Evolutionary conservation across 1,284 basidiomycete species (phyloP).

Genomic region (Apiotrichum montevideense): DNA sequence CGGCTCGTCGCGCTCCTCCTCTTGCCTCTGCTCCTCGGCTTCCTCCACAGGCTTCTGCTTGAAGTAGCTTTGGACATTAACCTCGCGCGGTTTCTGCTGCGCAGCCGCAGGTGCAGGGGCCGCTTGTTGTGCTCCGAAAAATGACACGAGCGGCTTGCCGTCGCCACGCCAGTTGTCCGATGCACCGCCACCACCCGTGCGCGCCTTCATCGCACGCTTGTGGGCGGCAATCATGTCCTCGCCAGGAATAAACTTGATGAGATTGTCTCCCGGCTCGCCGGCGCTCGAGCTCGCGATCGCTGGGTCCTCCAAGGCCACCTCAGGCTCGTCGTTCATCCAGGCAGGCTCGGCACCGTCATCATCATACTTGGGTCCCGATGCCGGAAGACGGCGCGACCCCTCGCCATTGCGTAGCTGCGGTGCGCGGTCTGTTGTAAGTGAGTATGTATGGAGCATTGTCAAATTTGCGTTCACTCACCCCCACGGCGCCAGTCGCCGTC

Average conservation of each 20-base stretch:
- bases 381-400: slow-evolving; percentile 1
- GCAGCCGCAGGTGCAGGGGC: not conserved
- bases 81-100: slow-evolving; percentile 28
- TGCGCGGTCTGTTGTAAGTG: not conserved
- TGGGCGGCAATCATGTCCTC: slow-evolving; percentile 44
- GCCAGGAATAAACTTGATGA: slow-evolving; percentile 35
- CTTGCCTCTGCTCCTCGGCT: slow-evolving; percentile 13
- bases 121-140: slow-evolving; percentile 21
- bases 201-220: slow-evolving; percentile 33
- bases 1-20: slow-evolving; percentile 9
- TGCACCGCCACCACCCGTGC: slow-evolving; percentile 9
- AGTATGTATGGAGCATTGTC: too few relatives aligned
- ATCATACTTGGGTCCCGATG: slow-evolving; percentile 11
- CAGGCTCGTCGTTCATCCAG: slow-evolving; percentile 38
- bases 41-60: slow-evolving; percentile 21
- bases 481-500: slow-evolving; percentile 18
- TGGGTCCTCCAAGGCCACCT: slow-evolving; percentile 19
- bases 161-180: slow-evolving; percentile 16
- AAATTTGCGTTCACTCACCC: slow-evolving; percentile 1
- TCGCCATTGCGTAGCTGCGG: slow-evolving; percentile 14
- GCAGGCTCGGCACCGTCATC: slow-evolving; percentile 38
- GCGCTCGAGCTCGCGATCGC: slow-evolving; percentile 21
- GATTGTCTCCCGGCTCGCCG: slow-evolving; percentile 12
- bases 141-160: slow-evolving; percentile 28
- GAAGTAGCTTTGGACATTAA: slow-evolving; percentile 40